Conservation (phyloP, 2,329 filamentous ascomycete genomes). For the Ophiostoma angusticollis region DNA sequence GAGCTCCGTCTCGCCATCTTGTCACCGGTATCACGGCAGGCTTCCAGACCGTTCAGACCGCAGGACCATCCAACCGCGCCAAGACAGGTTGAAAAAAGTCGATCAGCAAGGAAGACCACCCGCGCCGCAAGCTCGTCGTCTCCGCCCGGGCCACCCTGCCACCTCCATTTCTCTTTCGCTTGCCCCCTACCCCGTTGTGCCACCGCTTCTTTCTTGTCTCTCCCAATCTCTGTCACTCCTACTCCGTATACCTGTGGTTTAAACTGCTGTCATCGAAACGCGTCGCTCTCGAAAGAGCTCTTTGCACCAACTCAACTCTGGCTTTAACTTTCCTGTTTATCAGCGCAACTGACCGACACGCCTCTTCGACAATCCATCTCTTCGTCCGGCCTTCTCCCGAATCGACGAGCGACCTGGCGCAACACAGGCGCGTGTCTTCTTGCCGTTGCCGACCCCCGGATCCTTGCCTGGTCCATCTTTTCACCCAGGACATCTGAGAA, state of each 20-base stretch:
- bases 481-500: not conserved
- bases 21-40: too few species aligned
- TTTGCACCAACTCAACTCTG: too few species aligned
- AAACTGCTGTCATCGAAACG: slow-evolving; percentile 5
- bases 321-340: too few species aligned
- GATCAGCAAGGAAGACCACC: not conserved
- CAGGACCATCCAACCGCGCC: not conserved
- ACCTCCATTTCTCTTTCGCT: slow-evolving; percentile 1
- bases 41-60: too few species aligned
- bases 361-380: not conserved
- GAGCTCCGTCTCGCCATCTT: too few species aligned
- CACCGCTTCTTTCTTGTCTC: not conserved
- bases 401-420: not conserved
- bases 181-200: too few species aligned
- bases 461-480: too few species aligned
- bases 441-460: not conserved
- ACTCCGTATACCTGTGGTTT: not conserved
- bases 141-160: slow-evolving; percentile 6
- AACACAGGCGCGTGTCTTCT: not conserved
- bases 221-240: not conserved
- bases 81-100: not conserved
- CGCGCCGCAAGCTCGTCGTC: slow-evolving; percentile 11
- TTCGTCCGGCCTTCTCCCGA: not conserved
- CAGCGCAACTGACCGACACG: not conserved
- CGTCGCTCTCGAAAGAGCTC: not conserved